Evolutionary conservation across 148 eudicot genomes (phyloP), one percentile per base, ranked within the genome.

Genomic region (Arbutus unedo): DNA sequence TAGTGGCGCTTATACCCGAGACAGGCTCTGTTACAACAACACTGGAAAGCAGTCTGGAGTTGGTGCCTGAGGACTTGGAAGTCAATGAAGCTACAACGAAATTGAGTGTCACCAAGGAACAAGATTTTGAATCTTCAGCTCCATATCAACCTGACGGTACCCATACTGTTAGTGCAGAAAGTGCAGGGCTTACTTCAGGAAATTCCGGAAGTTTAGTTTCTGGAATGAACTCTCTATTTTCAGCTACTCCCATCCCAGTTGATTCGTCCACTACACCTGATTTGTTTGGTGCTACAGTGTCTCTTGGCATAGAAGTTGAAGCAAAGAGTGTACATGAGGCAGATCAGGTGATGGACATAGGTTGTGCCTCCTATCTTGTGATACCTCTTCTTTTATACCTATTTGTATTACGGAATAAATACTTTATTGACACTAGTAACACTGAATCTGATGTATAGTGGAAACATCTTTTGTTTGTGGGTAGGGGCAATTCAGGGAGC

Each of bases 401-500:
- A 23, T 55, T 50, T 41, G 54, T 38, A 3, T 81, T 80, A 21
- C 21, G 8, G 13, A 62, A 51, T 74, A 18, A 71, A 54, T 25
- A 80, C 9, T 21, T 77, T 53, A 76, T n/a, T 25, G 45, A 76
- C 38, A 50, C 44, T 11, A 56, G 44, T 71, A 60, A 62, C 57
- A 78, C 56, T 50, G 75, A 82, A 83, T 87, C 86, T 87, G 83
- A 85, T 87, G 23, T 87, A 54, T 89, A 88, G 87, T 90, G 84
- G 76, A 87, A 77, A 83, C 83, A 89, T 88, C 73, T 82, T 89
- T 88, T 91, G 72, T 91, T 91, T 82, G 84, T 92, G 91, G 94
- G 86, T 91, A 96, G 97, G 94, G 96, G 90, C 93, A 84, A 89
- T 92, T 90, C 98, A 97, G 96, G 97, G 89, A 83, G 88, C 87